These are phyloP conservation scores for Vitis rupestris DNA, from an alignment of 164 flowering plant genomes.

Conservation along the genomic window DNA sequence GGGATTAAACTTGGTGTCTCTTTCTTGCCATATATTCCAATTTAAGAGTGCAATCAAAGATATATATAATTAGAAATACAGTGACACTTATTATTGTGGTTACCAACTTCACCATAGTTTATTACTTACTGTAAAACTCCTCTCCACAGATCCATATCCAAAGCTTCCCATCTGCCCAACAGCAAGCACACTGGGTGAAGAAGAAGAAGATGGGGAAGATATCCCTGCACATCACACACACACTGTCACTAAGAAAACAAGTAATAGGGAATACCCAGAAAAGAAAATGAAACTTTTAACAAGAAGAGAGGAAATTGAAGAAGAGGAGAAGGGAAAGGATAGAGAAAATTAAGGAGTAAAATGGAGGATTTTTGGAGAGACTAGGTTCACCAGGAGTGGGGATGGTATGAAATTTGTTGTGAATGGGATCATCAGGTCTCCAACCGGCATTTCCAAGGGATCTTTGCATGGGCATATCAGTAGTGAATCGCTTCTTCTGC, in stretches of 20 bases:
- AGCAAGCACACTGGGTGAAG: conserved; percentile 33
- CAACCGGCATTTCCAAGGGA: conserved; percentile 3
- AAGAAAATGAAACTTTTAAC: not conserved
- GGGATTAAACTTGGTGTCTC: not conserved
- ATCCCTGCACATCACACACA: conserved; percentile 29
- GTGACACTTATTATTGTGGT: not conserved
- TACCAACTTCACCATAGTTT: not conserved
- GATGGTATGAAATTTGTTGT: conserved; percentile 28
- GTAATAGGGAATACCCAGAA: not conserved
- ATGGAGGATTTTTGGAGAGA: not conserved
- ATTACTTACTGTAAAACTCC: conserved; percentile 61
- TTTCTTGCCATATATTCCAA: not conserved
- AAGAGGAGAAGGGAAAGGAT: not conserved
- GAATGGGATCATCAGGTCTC: conserved; percentile 20
- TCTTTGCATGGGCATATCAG: conserved; percentile 35
- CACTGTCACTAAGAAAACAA: not conserved
- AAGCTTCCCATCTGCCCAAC: conserved; percentile 50
- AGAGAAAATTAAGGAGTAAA: too few species aligned
- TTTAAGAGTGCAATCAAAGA: not conserved
- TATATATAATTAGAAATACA: not conserved
- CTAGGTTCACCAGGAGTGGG: conserved; percentile 3
- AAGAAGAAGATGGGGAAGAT: conserved; percentile 33
- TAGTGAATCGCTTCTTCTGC: conserved; percentile 77
- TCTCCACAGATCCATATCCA: conserved; percentile 76
- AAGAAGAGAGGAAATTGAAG: not conserved